Evolutionary conservation across 2,329 filamentous ascomycete genomes (phyloP).

Genomic region (Xylariaceae sp.): DNA sequence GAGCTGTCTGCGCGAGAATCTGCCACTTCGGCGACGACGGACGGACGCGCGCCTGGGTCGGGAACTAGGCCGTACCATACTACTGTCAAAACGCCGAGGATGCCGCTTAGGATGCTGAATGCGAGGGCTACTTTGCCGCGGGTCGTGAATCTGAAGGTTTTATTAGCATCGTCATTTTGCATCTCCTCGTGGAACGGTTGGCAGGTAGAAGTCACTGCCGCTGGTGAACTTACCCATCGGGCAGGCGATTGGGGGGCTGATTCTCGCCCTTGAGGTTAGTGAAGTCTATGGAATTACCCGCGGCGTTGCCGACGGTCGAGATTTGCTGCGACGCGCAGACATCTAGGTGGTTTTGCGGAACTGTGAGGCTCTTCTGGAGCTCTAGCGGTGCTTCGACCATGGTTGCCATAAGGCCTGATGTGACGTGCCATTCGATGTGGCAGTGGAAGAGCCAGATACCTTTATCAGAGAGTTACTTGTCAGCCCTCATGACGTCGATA

Average conservation of each 20-base stretch:
- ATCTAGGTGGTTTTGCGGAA: slow-evolving; percentile 66
- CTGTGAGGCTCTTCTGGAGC: slow-evolving; percentile 64
- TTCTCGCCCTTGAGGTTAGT: slow-evolving; percentile 70
- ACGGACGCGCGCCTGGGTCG: slow-evolving; percentile 26
- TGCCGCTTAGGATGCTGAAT: slow-evolving; percentile 72
- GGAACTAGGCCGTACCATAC: slow-evolving; percentile 67
- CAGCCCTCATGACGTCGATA: no score
- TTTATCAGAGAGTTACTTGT: slow-evolving; percentile 32
- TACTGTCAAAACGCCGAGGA: slow-evolving; percentile 72
- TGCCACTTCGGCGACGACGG: slow-evolving; percentile 3
- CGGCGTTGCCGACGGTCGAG: slow-evolving; percentile 72
- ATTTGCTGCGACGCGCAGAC: slow-evolving; percentile 61
- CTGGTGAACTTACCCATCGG: slow-evolving; percentile 63
- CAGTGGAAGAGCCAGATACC: slow-evolving; percentile 78
- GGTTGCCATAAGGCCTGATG: slow-evolving; percentile 69
- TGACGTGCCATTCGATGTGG: slow-evolving; percentile 80
- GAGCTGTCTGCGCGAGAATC: slow-evolving; percentile 16
- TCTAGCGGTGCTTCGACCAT: slow-evolving; percentile 68
- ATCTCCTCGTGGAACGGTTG: no score
- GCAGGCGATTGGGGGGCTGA: slow-evolving; percentile 60
- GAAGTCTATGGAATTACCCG: slow-evolving; percentile 69
- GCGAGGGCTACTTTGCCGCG: slow-evolving; percentile 76
- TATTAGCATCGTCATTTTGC: no score
- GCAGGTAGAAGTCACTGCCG: no score
- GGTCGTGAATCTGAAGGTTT: slow-evolving; percentile 63